These are phyloP conservation scores for Zymoseptoria crescenta DNA, from an alignment of 2,329 filamentous ascomycete species.

Conservation along the genomic window DNA sequence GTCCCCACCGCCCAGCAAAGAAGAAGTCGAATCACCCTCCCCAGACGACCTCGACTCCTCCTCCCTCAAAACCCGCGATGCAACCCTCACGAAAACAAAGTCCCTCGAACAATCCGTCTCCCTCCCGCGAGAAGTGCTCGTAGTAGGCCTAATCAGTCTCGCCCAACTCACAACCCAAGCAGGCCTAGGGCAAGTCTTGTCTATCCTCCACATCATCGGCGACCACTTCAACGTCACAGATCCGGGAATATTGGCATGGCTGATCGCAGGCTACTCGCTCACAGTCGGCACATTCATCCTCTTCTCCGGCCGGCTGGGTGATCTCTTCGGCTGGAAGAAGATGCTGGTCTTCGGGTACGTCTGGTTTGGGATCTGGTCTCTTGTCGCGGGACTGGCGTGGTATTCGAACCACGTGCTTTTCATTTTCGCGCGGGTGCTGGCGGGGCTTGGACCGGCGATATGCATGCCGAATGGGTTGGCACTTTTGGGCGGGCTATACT, in stretches of 20 bases:
- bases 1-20: not conserved
- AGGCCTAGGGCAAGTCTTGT: constrained; percentile 21
- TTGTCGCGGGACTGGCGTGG: constrained; percentile 32
- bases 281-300: constrained; percentile 41
- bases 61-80: constrained; percentile 1
- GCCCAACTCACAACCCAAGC: constrained; percentile 26
- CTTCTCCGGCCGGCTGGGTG: constrained; percentile 38
- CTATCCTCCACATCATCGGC: constrained; percentile 35
- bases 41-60: constrained; percentile 7
- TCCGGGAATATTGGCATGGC: constrained; percentile 38
- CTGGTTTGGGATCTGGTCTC: constrained; percentile 36
- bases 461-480: constrained; percentile 32
- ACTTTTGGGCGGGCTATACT: constrained; percentile 28
- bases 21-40: constrained; percentile 14
- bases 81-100: constrained; percentile 10
- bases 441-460: constrained; percentile 33
- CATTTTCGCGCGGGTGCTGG: constrained; percentile 31
- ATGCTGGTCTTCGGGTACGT: constrained; percentile 35
- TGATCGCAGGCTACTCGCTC: constrained; percentile 37
- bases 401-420: constrained; percentile 29
- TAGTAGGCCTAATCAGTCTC: constrained; percentile 23
- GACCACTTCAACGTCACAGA: constrained; percentile 33
- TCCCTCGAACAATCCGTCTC: constrained; percentile 23
- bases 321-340: constrained; percentile 37
- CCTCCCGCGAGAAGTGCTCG: constrained; percentile 24